These are phyloP conservation scores for Lathyrus oleraceus DNA, from an alignment of 306 rosid genomes.

Conservation along the genomic window DNA sequence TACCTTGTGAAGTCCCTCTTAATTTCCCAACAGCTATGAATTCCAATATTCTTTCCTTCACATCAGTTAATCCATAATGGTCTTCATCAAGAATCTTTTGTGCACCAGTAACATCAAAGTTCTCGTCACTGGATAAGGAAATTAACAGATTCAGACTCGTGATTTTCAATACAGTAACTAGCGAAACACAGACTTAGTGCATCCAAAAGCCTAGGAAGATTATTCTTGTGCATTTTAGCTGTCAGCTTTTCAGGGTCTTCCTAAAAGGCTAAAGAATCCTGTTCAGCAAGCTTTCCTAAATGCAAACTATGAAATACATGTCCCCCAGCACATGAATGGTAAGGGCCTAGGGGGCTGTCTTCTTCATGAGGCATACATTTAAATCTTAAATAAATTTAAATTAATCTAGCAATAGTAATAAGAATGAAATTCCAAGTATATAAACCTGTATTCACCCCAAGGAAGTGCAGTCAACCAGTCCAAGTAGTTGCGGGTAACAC, in stretches of 20 bases:
- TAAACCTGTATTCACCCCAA: constrained; percentile 96
- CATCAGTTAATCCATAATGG: constrained; percentile 95
- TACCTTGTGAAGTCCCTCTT: constrained; percentile 96
- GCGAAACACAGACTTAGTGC: constrained; percentile 11
- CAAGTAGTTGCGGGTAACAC: constrained; percentile 94
- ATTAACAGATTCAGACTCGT: constrained; percentile 29
- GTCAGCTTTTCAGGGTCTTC: constrained; percentile 17
- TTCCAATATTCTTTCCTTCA: constrained; percentile 95
- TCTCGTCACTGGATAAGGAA: constrained; percentile 77
- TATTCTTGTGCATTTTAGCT: constrained; percentile 3
- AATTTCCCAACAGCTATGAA: constrained; percentile 98
- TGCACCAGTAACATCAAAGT: constrained; percentile 87
- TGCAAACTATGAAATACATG: constrained; percentile 8
- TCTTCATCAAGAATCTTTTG: constrained; percentile 96
- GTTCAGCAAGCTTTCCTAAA: constrained; percentile 13
- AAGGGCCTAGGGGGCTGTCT: background rate
- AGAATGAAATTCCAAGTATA: constrained; percentile 24
- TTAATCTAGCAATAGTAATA: constrained; percentile 1
- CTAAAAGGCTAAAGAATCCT: background rate
- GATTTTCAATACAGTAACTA: constrained; percentile 3
- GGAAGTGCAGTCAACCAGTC: constrained; percentile 99
- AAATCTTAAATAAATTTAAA: constrained; percentile 17
- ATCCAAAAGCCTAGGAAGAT: constrained; percentile 23
- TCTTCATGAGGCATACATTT: background rate
- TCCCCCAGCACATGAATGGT: constrained; percentile 13